A percentile compares a stretch with the other conserved stretches of the same genome.
phyloP scores from a whole-genome alignment of 345 rosid species.

The Toxicodendron radicans region DNA sequence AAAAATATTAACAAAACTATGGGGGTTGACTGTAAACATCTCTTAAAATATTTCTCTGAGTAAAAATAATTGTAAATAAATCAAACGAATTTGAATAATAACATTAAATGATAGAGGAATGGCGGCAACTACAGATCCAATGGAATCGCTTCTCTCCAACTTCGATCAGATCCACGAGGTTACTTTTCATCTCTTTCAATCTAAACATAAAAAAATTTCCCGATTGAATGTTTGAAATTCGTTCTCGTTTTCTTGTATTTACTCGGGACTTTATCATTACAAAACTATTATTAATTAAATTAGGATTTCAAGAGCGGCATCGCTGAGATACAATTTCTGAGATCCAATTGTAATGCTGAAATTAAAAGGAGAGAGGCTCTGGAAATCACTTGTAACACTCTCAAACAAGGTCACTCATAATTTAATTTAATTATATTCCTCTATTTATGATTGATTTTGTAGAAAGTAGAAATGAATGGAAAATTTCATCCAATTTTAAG shows the following conservation, averaged over 20 bases:
- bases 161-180: constrained; percentile 77
- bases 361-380: constrained; percentile 66
- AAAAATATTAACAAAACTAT: too few species aligned
- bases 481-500: not conserved
- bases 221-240: not conserved
- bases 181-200: not conserved
- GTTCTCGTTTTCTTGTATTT: not conserved
- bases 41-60: too few species aligned
- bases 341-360: constrained; percentile 53
- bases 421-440: not conserved
- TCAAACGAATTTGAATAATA: not conserved
- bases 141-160: constrained; percentile 54
- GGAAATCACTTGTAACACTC: constrained; percentile 42
- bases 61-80: too few species aligned
- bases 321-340: constrained; percentile 50
- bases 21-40: too few species aligned
- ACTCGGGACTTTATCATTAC: not conserved
- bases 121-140: constrained; percentile 59
- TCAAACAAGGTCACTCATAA: constrained; percentile 54
- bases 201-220: not conserved
- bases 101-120: constrained; percentile 13
- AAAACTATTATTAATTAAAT: not conserved
- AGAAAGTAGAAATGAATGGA: not conserved
- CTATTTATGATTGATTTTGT: not conserved
- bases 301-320: constrained; percentile 68